Conservation (phyloP, 73 alveolate genomes). For the Paramecium sexaurelia region DNA sequence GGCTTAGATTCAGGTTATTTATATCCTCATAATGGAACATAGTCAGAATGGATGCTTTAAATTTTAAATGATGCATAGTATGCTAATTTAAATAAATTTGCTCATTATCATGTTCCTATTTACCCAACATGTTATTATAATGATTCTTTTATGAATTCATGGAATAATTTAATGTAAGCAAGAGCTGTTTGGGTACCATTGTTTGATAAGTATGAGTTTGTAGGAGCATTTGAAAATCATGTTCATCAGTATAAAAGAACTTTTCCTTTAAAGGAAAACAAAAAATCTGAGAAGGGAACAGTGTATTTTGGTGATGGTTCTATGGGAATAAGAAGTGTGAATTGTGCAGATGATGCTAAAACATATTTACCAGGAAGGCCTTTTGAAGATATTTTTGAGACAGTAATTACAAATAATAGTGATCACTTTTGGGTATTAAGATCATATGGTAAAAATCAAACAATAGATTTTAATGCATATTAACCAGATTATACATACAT, state of each 20-base stretch:
- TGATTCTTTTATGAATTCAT: conserved; percentile 12
- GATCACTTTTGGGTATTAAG: conserved; percentile 65
- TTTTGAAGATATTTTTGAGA: conserved; percentile 58
- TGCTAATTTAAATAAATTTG: neutral
- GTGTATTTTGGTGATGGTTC: conserved; percentile 77
- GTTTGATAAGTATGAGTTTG: conserved; percentile 66
- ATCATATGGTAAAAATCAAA: neutral
- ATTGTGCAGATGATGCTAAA: conserved; percentile 12
- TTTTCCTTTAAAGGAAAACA: conserved; percentile 57
- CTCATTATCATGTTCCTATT: conserved; percentile 74
- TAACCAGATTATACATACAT: neutral
- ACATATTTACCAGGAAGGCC: conserved; percentile 45
- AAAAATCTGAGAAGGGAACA: conserved; percentile 66
- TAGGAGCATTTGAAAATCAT: conserved; percentile 73
- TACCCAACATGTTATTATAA: conserved; percentile 65
- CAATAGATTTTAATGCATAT: conserved; percentile 27
- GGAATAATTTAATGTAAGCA: conserved; percentile 11
- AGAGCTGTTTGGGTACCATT: conserved; percentile 73
- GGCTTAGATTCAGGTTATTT: conserved; percentile 75
- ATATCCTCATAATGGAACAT: conserved; percentile 49
- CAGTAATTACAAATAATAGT: conserved; percentile 26
- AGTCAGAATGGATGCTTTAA: conserved; percentile 66
- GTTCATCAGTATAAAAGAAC: conserved; percentile 74
- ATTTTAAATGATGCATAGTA: neutral
- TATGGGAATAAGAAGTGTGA: conserved; percentile 57